Evolutionary conservation across 129 eudicot species (phyloP).

Genomic region (Rutidosis leptorrhynchoides): DNA sequence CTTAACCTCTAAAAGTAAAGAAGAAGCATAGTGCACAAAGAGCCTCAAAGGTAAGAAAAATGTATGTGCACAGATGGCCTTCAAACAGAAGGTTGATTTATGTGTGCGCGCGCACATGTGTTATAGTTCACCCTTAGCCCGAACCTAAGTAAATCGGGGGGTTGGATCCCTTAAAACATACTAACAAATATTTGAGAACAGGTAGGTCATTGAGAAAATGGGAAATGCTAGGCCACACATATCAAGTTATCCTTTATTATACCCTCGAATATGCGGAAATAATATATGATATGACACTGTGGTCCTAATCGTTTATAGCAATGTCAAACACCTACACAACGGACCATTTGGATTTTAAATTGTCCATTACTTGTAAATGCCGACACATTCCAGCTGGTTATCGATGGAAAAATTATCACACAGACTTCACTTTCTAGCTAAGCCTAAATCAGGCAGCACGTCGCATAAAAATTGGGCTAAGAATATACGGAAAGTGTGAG

Average conservation of each 20-base stretch:
- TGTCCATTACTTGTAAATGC: conserved; percentile 13
- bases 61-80: not conserved
- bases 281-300: conserved; percentile 21
- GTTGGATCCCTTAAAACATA: not conserved
- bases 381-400: conserved; percentile 25
- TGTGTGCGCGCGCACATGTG: not conserved
- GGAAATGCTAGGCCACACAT: conserved; percentile 30
- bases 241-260: conserved; percentile 25
- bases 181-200: not conserved
- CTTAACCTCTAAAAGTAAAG: not conserved
- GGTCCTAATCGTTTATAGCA: conserved; percentile 16
- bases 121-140: conserved; percentile 7
- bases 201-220: conserved; percentile 7
- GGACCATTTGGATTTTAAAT: conserved; percentile 11
- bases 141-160: not conserved
- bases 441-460: conserved; percentile 8
- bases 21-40: not conserved
- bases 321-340: conserved; percentile 8
- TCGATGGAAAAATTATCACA: conserved; percentile 9
- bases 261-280: conserved; percentile 27
- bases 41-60: not conserved
- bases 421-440: not conserved
- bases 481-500: not conserved
- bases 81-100: not conserved
- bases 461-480: not conserved